Percentiles rank a stretch among this genome's conserved stretches.
phyloP scores from a whole-genome alignment of 176 grass and related monocot genomes.

The Musa itinerans region DNA sequence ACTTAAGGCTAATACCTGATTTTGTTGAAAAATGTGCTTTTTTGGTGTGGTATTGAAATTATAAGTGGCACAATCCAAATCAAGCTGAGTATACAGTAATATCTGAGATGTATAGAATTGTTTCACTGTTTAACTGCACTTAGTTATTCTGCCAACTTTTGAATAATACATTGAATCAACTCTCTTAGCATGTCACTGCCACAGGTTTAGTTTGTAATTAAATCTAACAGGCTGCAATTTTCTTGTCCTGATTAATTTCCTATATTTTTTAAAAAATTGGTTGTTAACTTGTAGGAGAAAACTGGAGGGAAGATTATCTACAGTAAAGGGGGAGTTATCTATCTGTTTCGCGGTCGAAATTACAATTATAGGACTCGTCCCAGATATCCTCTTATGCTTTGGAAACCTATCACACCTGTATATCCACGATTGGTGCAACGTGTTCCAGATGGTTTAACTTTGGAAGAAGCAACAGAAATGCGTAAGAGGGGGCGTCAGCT shows the following conservation, averaged over 20 bases:
- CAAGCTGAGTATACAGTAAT: background rate
- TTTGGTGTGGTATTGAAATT: background rate
- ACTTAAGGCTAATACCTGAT: background rate
- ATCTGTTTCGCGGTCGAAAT: conserved; percentile 86
- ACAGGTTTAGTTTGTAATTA: background rate
- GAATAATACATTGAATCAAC: background rate
- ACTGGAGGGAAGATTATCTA: conserved; percentile 86
- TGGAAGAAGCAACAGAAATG: conserved; percentile 55
- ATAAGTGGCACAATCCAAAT: background rate
- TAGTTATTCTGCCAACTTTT: background rate
- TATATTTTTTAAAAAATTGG: background rate
- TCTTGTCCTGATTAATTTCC: background rate
- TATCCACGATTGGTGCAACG: conserved; percentile 70
- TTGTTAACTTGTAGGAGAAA: conserved; percentile 49
- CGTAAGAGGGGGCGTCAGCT: conserved; percentile 43
- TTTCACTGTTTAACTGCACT: background rate
- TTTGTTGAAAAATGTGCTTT: too few species aligned
- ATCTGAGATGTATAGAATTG: background rate
- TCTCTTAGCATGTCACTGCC: background rate
- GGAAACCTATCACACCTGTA: conserved; percentile 65
- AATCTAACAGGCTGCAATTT: background rate
- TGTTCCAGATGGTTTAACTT: conserved; percentile 70
- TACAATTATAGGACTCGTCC: conserved; percentile 72
- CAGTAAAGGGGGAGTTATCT: conserved; percentile 61
- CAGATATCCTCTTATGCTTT: conserved; percentile 88